A percentile compares a stretch with the other conserved stretches of the same genome.
Evolutionary conservation across 2,329 filamentous ascomycete species (phyloP).

Genomic region (Cladophialophora carrionii): DNA sequence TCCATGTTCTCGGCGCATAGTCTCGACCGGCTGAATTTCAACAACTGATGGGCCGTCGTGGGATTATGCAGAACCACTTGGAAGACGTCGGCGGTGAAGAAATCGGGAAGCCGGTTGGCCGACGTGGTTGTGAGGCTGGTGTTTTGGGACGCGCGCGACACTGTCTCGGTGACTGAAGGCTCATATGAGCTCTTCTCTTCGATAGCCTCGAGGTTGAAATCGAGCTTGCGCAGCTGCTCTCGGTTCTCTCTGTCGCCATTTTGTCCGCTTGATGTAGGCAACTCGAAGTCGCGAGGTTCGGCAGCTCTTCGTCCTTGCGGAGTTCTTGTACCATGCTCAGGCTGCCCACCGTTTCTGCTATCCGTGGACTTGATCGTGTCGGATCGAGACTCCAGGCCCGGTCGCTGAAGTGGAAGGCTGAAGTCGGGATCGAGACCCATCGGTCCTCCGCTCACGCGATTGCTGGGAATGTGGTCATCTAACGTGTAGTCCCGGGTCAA

Average conservation of each 20-base stretch:
- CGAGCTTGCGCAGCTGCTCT: slow-evolving; percentile 29
- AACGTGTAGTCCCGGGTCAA: slow-evolving; percentile 22
- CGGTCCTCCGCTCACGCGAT: neutral
- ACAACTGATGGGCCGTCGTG: slow-evolving; percentile 52
- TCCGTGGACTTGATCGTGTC: neutral
- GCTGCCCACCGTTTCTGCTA: neutral
- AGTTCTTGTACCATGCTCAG: neutral
- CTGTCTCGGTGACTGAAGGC: slow-evolving; percentile 22
- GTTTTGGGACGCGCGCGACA: slow-evolving; percentile 23
- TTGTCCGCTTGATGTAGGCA: neutral
- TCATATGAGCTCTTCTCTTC: slow-evolving; percentile 24
- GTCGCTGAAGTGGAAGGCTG: neutral
- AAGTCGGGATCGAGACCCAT: slow-evolving; percentile 6
- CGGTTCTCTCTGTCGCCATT: slow-evolving; percentile 4
- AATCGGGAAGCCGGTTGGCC: slow-evolving; percentile 43
- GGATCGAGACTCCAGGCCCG: neutral
- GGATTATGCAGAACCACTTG: slow-evolving; percentile 57
- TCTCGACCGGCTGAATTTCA: slow-evolving; percentile 55
- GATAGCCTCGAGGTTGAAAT: slow-evolving; percentile 27
- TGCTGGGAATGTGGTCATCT: slow-evolving; percentile 3
- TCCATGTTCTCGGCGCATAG: slow-evolving; percentile 57
- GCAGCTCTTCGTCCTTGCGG: neutral
- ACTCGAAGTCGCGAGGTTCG: neutral
- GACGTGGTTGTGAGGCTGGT: slow-evolving; percentile 23
- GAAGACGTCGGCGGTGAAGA: slow-evolving; percentile 57